Base-by-base conservation (phyloP, 768 basidiomycete genomes). In the Trametes meyenii region DNA sequence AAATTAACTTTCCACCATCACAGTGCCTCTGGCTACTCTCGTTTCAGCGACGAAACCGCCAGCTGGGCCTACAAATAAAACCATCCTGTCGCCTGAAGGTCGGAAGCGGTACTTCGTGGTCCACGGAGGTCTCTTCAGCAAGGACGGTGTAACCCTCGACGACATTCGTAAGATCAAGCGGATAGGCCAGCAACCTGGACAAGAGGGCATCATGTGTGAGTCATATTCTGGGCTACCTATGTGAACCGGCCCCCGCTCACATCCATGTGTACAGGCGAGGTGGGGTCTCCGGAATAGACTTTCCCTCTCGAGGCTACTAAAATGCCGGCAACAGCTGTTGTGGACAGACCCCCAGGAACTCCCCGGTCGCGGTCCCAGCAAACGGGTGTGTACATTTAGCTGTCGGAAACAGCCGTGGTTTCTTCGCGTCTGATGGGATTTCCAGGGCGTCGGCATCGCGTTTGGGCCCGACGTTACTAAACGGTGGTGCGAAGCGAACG, bases 281-380 rank as follows among this genome's bases (percentile, higher is more conserved):
- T 89, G 78, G 67, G 73, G 53, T 59, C 58, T 49, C 48, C 13
- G 29, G 19, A 13, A n/a, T 43, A 36, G 58, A 53, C 35, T 23
- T 39, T 45, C 49, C 49, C 21, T 6, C 19, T 8, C 24, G 11
- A 14, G 29, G 10, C 44, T 26, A 58, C 63, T 55, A 42, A 62
- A 14, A 63, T 50, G 55, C 67, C 40, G 45, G 43, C 48, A 62
- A 29, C 19, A 96, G 90, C 75, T 95, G 29, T 82, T 98, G 16
- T 98, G 96, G 96, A 96, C 95, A 3, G 96, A 98, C 75, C 96
- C 97, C 21, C 97, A 98, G 74, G 88, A 89, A 43, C 69, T 78
- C 42, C 86, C 86, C 12, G 97, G 97, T 24, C 87, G 97, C 26
- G 96, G 97, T 5, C 96, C 97, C 13, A 96, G 93, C 71, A 98